Evolutionary conservation across 306 rosid species (phyloP), one percentile per base, ranked within the genome.

Genomic region (Crataegus laevigata): DNA sequence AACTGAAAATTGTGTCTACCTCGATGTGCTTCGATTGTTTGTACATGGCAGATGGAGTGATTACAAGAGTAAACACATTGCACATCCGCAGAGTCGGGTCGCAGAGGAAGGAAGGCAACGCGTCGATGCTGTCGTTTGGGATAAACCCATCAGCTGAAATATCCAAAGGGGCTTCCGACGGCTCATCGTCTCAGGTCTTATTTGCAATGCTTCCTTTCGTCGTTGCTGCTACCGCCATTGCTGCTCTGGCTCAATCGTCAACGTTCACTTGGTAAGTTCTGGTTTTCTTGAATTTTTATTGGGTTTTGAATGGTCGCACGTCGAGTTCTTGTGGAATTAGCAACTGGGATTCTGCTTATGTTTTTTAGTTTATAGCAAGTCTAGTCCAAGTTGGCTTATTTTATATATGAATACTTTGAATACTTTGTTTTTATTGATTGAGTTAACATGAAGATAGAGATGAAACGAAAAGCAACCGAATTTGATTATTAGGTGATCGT

Each of bases 21-120:
- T 91, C 73, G 90, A 94, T 36, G 28, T 90, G 82, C 93, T 94
- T 78, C 90, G 89, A 63, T 81, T 94, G 85, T 92, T 90, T 86
- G 93, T 96, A 15, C 90, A 92, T 71, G 99, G 97, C 76, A 91
- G 91, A 51, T 94, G 96, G 96, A 91, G 87, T 76, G 99, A 94
- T 82, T 94, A 89, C 80, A 94, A 85, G 88, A 79, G 99, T 94
- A 86, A 86, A 92, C 65, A 12, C 54, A n/a, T n/a, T n/a, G n/a
- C n/a, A n/a, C n/a, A 73, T 73, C 6, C 83, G 87, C 5, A 77
- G 93, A 82, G 73, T 81, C 34, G 94, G 90, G 52, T 85, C 82
- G 45, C 83, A 55, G 9, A 18, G 81, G 22, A 71, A 88, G 38
- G 74, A 76, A 38, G 88, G 89, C 64, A 84, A 91, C 55, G 66